Base-by-base conservation (phyloP, 257 asterid species). In the Linderniella brevidens region DNA sequence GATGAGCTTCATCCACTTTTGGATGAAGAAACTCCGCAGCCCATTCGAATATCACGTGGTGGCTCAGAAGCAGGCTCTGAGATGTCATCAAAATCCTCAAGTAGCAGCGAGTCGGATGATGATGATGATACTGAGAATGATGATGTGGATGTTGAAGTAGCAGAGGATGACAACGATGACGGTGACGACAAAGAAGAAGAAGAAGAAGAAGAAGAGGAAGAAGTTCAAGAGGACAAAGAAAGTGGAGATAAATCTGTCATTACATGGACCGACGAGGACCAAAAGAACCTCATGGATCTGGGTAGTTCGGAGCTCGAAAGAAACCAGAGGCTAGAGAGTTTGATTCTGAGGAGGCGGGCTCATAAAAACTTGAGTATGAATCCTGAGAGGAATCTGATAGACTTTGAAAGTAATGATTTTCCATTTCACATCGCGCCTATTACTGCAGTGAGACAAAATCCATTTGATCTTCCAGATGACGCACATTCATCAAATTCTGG, bases 1-100 rank as follows among this genome's bases (percentile, higher is more conserved):
- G 92, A 84, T 48, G 98, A 88, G 73, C 95, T 88, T 53, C 94
- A 84, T 50, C 98, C 98, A 0, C 90, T 88, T 50, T 66, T 88
- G 37, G 95, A 74, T 45, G 92, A 76, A 56, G 93, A 78, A 8
- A 53, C 59, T n/a, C 69, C 82, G 3, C 93, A 62, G 17, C 77
- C 71, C 17, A 49, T 46, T 64, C 71, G 56, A 25, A 57, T 53
- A 55, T 68, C 77, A 9, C 73, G 35, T 36, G 68, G 59, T 43
- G 79, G 58, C 41, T 87, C 87, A 9, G 74, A 68, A 50, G 69
- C 66, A 13, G 57, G 54, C 37, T 69, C 75, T 0, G 84, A 72
- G 35, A 56, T 13, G 14, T 69, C 92, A 15, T 50, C 62, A 25
- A 25, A 25, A 25, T 25, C 32, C 32, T 25, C 32, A 25, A 25